Conservation (phyloP, 2,329 filamentous ascomycete genomes). For the Alternaria metachromatica region DNA sequence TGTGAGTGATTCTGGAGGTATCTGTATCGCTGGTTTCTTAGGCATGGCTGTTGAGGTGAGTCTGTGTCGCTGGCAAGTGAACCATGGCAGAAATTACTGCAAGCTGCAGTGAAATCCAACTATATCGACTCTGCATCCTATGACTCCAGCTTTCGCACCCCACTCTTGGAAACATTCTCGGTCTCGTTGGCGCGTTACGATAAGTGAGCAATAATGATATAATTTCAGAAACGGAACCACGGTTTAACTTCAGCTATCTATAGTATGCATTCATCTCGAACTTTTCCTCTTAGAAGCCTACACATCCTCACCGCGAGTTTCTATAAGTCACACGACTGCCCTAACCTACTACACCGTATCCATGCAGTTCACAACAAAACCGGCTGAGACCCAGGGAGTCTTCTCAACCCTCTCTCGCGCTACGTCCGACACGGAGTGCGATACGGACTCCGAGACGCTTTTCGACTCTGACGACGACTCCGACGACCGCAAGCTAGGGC, state of each 20-base stretch:
- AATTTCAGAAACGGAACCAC: neutral
- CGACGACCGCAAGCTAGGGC: neutral
- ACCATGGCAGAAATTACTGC: conserved; percentile 72
- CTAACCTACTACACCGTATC: neutral
- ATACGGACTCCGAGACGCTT: neutral
- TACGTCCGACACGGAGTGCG: neutral
- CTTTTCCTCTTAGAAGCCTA: neutral
- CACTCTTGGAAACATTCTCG: neutral
- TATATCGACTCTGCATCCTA: neutral
- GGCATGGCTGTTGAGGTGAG: conserved; percentile 82
- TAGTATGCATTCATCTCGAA: neutral
- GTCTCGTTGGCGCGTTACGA: neutral
- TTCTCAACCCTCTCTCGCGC: neutral
- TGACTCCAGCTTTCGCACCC: neutral
- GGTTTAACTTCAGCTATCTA: neutral
- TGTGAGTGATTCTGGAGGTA: conserved; percentile 89
- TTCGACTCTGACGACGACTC: neutral
- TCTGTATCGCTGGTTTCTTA: conserved; percentile 85
- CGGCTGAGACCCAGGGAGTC: neutral
- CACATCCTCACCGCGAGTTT: neutral
- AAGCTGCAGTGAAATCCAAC: conserved; percentile 31
- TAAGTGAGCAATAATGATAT: neutral
- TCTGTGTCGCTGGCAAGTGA: conserved; percentile 84
- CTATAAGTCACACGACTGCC: too few species aligned
- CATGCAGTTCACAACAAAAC: neutral